Base-by-base conservation (phyloP, 192 early-diverging fungal genomes). In the Phycomyces nitens region DNA sequence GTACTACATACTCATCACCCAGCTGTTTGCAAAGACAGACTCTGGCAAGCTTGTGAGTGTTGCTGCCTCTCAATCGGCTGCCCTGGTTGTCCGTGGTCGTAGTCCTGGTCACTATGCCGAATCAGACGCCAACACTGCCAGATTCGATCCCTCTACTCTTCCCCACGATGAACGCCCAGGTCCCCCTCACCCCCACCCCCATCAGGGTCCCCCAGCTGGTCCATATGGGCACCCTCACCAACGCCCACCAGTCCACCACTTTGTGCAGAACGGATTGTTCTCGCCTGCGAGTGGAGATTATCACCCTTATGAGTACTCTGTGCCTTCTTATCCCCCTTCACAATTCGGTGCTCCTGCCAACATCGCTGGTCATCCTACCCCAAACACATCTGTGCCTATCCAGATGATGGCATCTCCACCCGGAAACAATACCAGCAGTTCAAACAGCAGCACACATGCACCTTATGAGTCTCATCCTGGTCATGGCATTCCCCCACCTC, bases 31-130 rank as follows among this genome's bases (percentile, higher is more conserved):
- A 16, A 80, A 86, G 51, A 83, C 77, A 22, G 82, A 81, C 5
- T 75, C 81, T 27, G 84, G 82, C 21, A 56, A 60, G 22, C 65
- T 70, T 18, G 42, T 82, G 21, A 65, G 65, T 12, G 78, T 93
- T 3, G 91, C 90, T 12, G 70, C 77, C 0, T 79, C 77, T 18
- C 76, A 83, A 40, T 94, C 89, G 0, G 86, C 83, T 53, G 79
- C 83, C 3, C 72, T 97, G 27, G 92, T 96, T 0, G 95, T 97
- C 2, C 80, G 94, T 42, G 94, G 94, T 9, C 82, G 94, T 24
- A 90, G 90, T 40, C 94, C 95, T 10, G 93, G 92, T 16, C 94
- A 97, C 56, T 97, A 97, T 51, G 80, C 80, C 52, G 88, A 92
- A 49, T 47, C 44, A 47, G 44, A 47, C 18, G 44, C 44, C 2